A percentile compares a stretch with the other conserved stretches of the same genome.
Conservation (phyloP, 441 rosid species). For the Erodium chrysanthum region DNA sequence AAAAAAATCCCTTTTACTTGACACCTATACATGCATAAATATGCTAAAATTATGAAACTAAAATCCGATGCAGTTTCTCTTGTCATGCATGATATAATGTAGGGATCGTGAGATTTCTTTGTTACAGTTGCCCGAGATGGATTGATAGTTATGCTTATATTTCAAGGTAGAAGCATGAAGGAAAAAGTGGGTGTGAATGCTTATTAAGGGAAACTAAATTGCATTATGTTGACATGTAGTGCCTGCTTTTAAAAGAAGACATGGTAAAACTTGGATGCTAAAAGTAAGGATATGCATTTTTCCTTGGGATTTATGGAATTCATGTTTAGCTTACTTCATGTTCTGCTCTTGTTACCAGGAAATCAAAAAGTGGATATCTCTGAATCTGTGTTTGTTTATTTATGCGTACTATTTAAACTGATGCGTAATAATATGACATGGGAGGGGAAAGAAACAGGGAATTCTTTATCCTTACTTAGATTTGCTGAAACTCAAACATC, state of each 20-base stretch:
- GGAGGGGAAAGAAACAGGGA: neutral
- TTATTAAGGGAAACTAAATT: neutral
- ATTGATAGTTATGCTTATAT: too few relatives aligned
- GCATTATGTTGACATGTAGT: neutral
- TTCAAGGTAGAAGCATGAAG: neutral
- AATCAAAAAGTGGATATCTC: neutral
- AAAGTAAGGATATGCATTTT: neutral
- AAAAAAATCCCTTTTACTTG: neutral
- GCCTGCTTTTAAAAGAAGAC: neutral
- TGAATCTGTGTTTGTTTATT: neutral
- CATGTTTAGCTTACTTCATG: neutral
- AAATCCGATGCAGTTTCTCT: neutral
- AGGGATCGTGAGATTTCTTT: neutral
- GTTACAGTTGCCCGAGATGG: too few relatives aligned
- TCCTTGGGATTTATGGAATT: neutral
- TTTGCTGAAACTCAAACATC: conserved; percentile 14
- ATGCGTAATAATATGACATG: neutral
- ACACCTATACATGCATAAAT: too few relatives aligned
- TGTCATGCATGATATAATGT: neutral
- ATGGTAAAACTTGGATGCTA: neutral
- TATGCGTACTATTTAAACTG: neutral
- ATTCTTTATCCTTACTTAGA: neutral
- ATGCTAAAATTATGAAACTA: neutral
- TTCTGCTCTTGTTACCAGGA: neutral
- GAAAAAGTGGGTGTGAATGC: neutral